Evolutionary conservation across 2,329 filamentous ascomycete species (phyloP), one percentile per base, ranked within the genome.

Genomic region (Mollisiaceae sp.): DNA sequence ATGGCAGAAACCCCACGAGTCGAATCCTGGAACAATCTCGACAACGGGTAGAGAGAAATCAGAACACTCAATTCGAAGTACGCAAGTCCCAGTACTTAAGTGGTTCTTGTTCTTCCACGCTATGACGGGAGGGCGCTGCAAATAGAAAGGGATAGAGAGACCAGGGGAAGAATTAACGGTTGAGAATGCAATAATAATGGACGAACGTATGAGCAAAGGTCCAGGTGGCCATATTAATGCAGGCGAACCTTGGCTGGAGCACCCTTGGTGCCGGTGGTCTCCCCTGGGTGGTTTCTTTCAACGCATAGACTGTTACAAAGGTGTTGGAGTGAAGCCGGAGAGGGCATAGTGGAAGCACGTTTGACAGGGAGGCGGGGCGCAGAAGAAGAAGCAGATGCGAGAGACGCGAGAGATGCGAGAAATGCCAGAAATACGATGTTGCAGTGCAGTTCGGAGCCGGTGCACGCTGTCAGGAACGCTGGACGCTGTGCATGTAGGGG

Each of bases 181-280:
- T 12, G 32, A 66, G 67, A 70, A 71, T 71, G 68, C 69, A 71
- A 69, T 69, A 71, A 69, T 69, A 69, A 64, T 64, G 63, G 62
- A 63, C 41, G 63, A 67, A 66, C 60, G 39, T 57, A 63, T 27
- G 58, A 59, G 63, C 52, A 56, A 60, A 43, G 64, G n/a, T n/a
- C n/a, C n/a, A n/a, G n/a, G 64, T 60, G 45, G 64, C 52, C 62
- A 65, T 67, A 67, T 70, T 63, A 65, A 68, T 70, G 66, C 64
- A 59, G 27, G 24, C 35, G 55, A 14, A 57, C 55, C 35, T 39
- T 57, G 55, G 32, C 8, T 36, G 27, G 54, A 56, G 27, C 57
- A 27, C 38, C 24, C 39, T 20, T 58, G 52, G 43, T 50, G 43
- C 55, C 27, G 27, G 27, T 6, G 27, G 27, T 32, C 3, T 32